phyloP scores from a whole-genome alignment of 164 flowering plant species.

The grape (Vitis vinifera) region DNA sequence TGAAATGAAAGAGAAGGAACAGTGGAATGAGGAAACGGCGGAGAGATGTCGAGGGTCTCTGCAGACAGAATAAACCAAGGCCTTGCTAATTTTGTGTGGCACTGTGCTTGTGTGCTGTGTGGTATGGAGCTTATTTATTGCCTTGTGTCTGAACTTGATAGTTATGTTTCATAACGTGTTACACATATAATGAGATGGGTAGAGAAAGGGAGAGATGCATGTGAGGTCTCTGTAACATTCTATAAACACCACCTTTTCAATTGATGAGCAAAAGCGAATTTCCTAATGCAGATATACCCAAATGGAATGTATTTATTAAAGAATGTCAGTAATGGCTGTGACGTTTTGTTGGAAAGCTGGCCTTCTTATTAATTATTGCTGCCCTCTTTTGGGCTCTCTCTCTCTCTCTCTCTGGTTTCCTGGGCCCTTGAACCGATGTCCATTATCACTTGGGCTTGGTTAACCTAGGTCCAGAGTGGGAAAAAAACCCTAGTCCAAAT shows the following conservation, averaged over 20 bases:
- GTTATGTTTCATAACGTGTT: constrained; percentile 9
- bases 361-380: too few relatives aligned
- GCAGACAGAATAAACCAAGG: constrained; percentile 13
- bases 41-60: background rate
- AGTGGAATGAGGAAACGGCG: constrained; percentile 13
- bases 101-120: background rate
- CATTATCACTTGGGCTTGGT: too few relatives aligned
- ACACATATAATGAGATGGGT: background rate
- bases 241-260: background rate
- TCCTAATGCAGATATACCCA: too few relatives aligned
- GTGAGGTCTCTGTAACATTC: background rate
- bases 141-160: constrained; percentile 7
- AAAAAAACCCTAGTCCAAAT: too few relatives aligned
- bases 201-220: background rate
- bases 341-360: too few relatives aligned
- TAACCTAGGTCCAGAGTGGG: too few relatives aligned
- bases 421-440: too few relatives aligned
- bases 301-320: too few relatives aligned
- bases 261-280: background rate
- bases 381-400: too few relatives aligned
- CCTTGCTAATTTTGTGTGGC: background rate
- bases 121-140: too few relatives aligned
- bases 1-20: constrained; percentile 13
- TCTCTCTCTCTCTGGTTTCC: too few relatives aligned
- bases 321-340: too few relatives aligned